Evolutionary conservation across 345 rosid genomes (phyloP), one percentile per base, ranked within the genome.

Genomic region (Moricandia moricandioides): DNA sequence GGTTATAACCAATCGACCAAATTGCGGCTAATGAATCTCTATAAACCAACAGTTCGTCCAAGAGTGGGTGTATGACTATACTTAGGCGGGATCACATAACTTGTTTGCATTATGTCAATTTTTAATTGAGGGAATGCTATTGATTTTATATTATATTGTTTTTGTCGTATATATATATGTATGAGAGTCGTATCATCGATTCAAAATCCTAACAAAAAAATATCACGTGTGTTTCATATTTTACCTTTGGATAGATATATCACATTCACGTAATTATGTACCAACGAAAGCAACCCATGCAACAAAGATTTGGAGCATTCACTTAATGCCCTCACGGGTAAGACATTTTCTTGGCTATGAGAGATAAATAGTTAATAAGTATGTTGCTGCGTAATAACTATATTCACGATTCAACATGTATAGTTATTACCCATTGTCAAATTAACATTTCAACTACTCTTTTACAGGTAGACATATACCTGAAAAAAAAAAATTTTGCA

Each of bases 291-390:
- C 30, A 54, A 27, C 69, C 34, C 16, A 59, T 62, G 7, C 70
- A 39, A 16, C 52, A 13, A 70, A 70, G 35, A 63, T 77, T 56
- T 64, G 80, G 71, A 70, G 30, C 61, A 62, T 69, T 64, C 34
- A 21, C 75, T 70, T 63, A 43, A 77, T 70, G 71, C 71, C 75
- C 39, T 76, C 80, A 76, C 80, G 75, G 39, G 75, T 16, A 49
- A 49, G 56, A 49, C 56, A 16, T 49, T 49, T 47, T 62, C n/a
- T 49, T 62, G 60, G 75, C 66, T 33, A 30, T 1, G 39, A 62
- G 39, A 76, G 55, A 76, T 68, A 16, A 61, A 43, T 12, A 29
- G 31, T 29, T 29, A 29, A 29, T 29, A 4, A 29, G 31, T 29
- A 29, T 29, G 27, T 45, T n/a, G 61, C 45, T 51, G 47, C 64